Percentiles rank a stretch among this genome's conserved stretches.
Evolutionary conservation across 1,284 basidiomycete species (phyloP).

Genomic region (Uromyces viciae-fabae): DNA sequence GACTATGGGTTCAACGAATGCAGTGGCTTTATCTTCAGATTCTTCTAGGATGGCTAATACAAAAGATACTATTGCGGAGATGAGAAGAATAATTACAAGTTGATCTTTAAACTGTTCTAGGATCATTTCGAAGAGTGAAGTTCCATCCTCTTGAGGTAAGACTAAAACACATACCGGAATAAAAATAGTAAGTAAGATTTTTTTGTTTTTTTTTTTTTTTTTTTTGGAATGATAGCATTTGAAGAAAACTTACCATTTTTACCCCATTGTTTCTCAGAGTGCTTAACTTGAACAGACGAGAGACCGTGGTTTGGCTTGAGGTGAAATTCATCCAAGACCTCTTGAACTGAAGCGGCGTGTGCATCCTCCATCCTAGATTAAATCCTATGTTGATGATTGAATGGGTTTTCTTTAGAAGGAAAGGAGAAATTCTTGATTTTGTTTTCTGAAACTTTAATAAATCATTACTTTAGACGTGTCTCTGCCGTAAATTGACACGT

Average conservation of each 20-base stretch:
- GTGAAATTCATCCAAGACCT: constrained; percentile 47
- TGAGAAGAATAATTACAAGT: constrained; percentile 83
- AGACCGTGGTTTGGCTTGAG: constrained; percentile 47
- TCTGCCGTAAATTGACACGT: too few relatives aligned
- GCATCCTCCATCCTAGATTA: constrained; percentile 47
- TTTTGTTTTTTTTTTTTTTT: neutral
- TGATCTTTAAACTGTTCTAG: constrained; percentile 98
- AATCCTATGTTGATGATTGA: too few relatives aligned
- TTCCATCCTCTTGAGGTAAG: constrained; percentile 64
- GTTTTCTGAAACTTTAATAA: neutral
- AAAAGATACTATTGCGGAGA: constrained; percentile 84
- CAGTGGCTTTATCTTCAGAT: constrained; percentile 63
- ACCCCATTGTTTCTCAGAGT: constrained; percentile 61
- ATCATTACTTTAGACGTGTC: neutral
- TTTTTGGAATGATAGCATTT: neutral
- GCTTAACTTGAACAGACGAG: constrained; percentile 42
- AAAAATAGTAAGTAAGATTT: neutral
- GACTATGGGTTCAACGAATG: constrained; percentile 87
- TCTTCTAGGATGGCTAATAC: constrained; percentile 80
- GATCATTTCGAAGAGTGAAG: constrained; percentile 86
- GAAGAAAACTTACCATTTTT: constrained; percentile 66
- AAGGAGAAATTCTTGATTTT: neutral
- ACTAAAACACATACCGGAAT: constrained; percentile 61
- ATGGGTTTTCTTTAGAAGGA: neutral
- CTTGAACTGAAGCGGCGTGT: constrained; percentile 46